Base-by-base conservation (phyloP, 331 rosid genomes). In the Stylosanthes scabra region DNA sequence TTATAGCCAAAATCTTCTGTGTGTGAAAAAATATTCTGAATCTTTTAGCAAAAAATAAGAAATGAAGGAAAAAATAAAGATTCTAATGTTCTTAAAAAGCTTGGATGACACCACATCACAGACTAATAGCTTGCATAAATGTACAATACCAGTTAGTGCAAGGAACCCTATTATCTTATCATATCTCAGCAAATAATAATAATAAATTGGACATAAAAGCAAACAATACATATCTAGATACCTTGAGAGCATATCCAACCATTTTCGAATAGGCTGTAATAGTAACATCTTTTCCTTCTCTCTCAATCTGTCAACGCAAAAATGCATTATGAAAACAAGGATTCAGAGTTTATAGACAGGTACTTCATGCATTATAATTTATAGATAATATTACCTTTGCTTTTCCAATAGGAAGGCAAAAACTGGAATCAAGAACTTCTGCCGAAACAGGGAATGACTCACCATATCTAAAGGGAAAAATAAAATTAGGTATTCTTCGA, bases 261-360 rank as follows among this genome's bases (percentile, higher is more conserved):
- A 95, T 95, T 84, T 88, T 95, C 27, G 99, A 95, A 63, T 81
- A 95, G 59, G 99, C 93, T 29, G 99, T 95, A 71, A 95, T 90
- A 45, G 99, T 95, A 80, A 95, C 96, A 83, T 95, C 99, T 81
- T 90, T 92, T 68, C 99, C 99, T 90, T 92, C 99, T 76, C 86
- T 90, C 86, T 95, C 99, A 57, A 95, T 87, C 99, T 95, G 86
- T 62, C n/a, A 68, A 58, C 5, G 15, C 59, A 12, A 66, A 42
- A 72, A 45, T 50, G 57, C 63, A 68, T 52, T 42, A 58, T 64
- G 41, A 39, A 64, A 70, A 20, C 31, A 56, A 10, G 39, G 42
- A 55, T 13, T 47, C 54, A 16, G 37, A 31, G 37, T 31, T 31
- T 31, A 31, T 4, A 63, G 67, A 51, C 63, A 2, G 3, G 37